Percentiles rank a stretch among this genome's conserved stretches.
These are phyloP conservation scores for Trichosporon coremiiforme DNA, from an alignment of 1,284 basidiomycete genomes.

Conservation along the genomic window DNA sequence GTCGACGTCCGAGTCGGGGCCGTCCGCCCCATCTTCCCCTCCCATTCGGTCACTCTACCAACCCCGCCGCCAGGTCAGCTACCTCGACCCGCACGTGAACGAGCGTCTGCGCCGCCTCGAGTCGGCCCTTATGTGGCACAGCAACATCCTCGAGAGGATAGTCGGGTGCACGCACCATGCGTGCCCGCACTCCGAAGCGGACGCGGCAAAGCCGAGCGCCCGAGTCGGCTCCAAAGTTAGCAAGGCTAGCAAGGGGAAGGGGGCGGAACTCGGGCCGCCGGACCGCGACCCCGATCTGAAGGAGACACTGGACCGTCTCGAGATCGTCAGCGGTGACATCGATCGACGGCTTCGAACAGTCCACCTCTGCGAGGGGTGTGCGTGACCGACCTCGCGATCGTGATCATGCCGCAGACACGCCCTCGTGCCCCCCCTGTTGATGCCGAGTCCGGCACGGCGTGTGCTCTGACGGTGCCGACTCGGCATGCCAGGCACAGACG, in stretches of 20 bases:
- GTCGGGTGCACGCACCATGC: background rate
- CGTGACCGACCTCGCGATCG: background rate
- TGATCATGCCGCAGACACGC: background rate
- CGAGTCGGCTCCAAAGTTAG: too few relatives aligned
- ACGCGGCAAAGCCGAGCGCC: background rate
- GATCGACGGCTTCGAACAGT: background rate
- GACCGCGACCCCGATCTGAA: background rate
- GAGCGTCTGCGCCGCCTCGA: slow-evolving; percentile 15
- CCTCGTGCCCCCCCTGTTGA: too few relatives aligned
- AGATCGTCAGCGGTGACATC: background rate
- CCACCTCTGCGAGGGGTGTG: slow-evolving; percentile 12
- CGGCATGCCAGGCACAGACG: background rate
- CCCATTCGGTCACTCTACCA: background rate
- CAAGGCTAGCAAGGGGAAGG: background rate
- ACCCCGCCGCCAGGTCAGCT: background rate
- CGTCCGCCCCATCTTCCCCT: background rate
- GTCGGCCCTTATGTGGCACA: slow-evolving; percentile 12
- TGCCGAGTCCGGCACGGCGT: background rate
- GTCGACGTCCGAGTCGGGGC: background rate
- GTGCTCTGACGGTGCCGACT: background rate
- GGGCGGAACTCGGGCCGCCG: background rate
- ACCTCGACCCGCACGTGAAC: slow-evolving; percentile 11
- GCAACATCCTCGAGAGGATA: slow-evolving; percentile 16
- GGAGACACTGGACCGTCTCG: background rate
- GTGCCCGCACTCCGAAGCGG: background rate